phyloP scores from a whole-genome alignment of 495 filamentous ascomycete genomes.

The Daldinia decipiens region DNA sequence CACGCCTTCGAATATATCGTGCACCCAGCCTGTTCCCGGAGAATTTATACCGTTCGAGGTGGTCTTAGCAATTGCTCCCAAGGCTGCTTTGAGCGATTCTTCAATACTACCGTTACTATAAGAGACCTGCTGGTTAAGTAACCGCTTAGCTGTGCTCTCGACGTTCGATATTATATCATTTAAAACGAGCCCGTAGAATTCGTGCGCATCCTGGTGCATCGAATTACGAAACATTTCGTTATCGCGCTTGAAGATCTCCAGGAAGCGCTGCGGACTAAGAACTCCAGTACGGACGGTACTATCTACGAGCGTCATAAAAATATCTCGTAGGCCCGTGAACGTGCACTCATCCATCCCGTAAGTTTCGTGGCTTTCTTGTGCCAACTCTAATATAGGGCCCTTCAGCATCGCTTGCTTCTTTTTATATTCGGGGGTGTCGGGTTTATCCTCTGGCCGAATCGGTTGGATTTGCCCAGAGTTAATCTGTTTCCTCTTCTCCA shows the following conservation, averaged over 20 bases:
- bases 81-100: constrained; percentile 56
- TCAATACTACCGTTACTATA: constrained; percentile 47
- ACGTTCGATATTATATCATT: constrained; percentile 96
- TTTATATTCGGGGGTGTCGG: constrained; percentile 92
- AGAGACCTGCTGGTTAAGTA: constrained; percentile 59
- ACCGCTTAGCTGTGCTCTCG: constrained; percentile 76
- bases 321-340: constrained; percentile 94
- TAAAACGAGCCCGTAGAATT: constrained; percentile 93
- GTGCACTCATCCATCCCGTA: constrained; percentile 96
- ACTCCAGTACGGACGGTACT: constrained; percentile 87
- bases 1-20: constrained; percentile 95
- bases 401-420: constrained; percentile 92
- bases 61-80: constrained; percentile 55
- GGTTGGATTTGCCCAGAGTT: constrained; percentile 53
- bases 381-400: constrained; percentile 83
- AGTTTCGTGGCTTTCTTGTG: constrained; percentile 77
- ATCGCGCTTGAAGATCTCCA: constrained; percentile 91
- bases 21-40: constrained; percentile 85
- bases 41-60: constrained; percentile 53
- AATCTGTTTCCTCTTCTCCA: constrained; percentile 58
- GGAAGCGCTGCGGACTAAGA: constrained; percentile 89
- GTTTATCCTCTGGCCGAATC: constrained; percentile 70
- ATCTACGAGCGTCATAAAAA: constrained; percentile 90
- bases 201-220: constrained; percentile 98
- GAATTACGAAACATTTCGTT: constrained; percentile 97